Evolutionary conservation across 306 rosid genomes (phyloP), one percentile per base, ranked within the genome.

Genomic region (Prinsepia uniflora): DNA sequence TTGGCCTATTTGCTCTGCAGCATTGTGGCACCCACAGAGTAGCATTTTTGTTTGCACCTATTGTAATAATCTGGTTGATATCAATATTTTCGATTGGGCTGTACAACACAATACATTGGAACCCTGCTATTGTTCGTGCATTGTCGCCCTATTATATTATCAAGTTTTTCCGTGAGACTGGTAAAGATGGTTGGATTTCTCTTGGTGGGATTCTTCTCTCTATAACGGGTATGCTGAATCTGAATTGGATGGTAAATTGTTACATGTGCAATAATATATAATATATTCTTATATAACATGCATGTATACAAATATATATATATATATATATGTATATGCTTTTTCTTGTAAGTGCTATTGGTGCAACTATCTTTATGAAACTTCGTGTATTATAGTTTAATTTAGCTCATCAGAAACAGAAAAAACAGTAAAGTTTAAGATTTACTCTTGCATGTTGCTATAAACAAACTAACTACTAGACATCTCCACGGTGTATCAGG

Each of bases 1-100:
- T 88, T 72, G 97, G 92, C 30, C 83, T 88, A 75, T 91, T 91
- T 88, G 92, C 96, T 49, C 92, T 91, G 73, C 97, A 91, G 84
- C 97, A 91, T 72, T 84, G 68, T 68, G 97, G 97, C 75, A 88
- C 96, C 62, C 96, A 86, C 83, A 88, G 80, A 75, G 97, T 91
- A 43, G 92, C 92, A 34, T 88, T 88, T 76, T 50, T 88, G 75
- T 88, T 91, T 83, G 97, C 97, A 4, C 96, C 96, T 17, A 75
- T 88, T 67, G 88, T 91, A 60, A 77, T 81, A 44, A 74, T 91
- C 70, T 91, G 97, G 97, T 83, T 88, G 82, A 8, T 91, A 48
- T 83, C 91, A 10, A 88, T 86, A 72, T 88, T 91, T 84, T 79
- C 82, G 48, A 60, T 91, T 79, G 97, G 97, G 66, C 59, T 91